phyloP scores from a whole-genome alignment of 2,329 filamentous ascomycete genomes.

The Colletotrichum nymphaeae region DNA sequence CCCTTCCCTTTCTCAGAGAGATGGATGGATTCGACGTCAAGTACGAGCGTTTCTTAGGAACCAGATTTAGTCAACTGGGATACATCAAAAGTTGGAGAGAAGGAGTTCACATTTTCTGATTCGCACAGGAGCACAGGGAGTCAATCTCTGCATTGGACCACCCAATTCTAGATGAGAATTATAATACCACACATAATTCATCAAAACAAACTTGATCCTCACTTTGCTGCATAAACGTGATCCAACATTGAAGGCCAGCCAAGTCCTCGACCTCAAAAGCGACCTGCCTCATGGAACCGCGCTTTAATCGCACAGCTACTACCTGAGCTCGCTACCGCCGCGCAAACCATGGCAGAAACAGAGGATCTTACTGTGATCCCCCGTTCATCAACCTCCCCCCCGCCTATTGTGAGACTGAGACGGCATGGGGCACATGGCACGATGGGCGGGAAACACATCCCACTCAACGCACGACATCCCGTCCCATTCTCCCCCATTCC shows the following conservation, averaged over 20 bases:
- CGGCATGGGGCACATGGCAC: background rate
- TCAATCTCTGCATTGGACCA: background rate
- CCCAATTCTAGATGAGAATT: slow-evolving; percentile 15
- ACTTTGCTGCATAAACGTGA: background rate
- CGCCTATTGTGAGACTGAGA: slow-evolving; percentile 1
- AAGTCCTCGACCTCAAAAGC: no score
- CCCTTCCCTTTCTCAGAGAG: slow-evolving; percentile 35
- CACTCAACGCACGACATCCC: background rate
- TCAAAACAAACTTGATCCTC: background rate
- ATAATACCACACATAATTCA: slow-evolving; percentile 28
- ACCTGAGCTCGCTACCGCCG: background rate
- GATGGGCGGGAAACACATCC: background rate
- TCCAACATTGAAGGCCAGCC: no score
- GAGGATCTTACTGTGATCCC: background rate
- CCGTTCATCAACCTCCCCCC: background rate
- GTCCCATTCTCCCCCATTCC: background rate
- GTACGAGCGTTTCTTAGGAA: slow-evolving; percentile 25
- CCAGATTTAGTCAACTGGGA: background rate
- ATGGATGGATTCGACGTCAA: slow-evolving; percentile 35
- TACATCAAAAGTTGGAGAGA: slow-evolving; percentile 8
- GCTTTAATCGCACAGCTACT: no score
- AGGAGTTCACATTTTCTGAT: background rate
- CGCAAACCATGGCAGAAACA: background rate
- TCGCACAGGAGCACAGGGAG: background rate
- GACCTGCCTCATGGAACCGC: no score